These are phyloP conservation scores for Yamadazyma phyllophila DNA, from an alignment of 805 yeast species.

Conservation along the genomic window DNA sequence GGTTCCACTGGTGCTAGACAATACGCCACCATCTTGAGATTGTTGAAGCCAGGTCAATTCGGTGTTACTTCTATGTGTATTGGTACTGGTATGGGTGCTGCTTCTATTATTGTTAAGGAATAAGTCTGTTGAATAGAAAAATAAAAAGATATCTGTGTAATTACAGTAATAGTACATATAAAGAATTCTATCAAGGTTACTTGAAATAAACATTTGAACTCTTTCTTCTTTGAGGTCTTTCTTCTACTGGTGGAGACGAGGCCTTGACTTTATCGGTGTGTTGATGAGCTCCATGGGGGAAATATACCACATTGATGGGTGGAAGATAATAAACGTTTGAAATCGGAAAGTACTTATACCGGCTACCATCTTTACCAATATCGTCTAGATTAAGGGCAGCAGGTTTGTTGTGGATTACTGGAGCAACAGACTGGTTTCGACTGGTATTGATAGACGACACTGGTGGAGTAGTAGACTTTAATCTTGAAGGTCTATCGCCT, in stretches of 20 bases:
- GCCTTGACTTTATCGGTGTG: slow-evolving; percentile 13
- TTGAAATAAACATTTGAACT: slow-evolving; percentile 27
- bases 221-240: slow-evolving; percentile 15
- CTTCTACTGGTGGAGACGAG: slow-evolving; percentile 11
- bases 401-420: slow-evolving; percentile 1
- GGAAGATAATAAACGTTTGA: slow-evolving; percentile 51
- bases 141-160: not conserved
- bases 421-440: slow-evolving; percentile 2
- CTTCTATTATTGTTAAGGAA: slow-evolving; percentile 80
- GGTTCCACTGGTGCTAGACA: slow-evolving; percentile 78
- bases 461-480: slow-evolving; percentile 3
- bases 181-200: not conserved
- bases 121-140: slow-evolving; percentile 26
- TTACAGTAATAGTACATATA: not conserved
- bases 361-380: slow-evolving; percentile 8
- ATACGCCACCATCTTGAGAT: slow-evolving; percentile 81
- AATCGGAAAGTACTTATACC: slow-evolving; percentile 51
- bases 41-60: slow-evolving; percentile 72
- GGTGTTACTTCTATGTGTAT: slow-evolving; percentile 97
- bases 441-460: not conserved
- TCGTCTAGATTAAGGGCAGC: slow-evolving; percentile 5
- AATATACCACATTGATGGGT: slow-evolving; percentile 54
- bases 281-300: slow-evolving; percentile 55
- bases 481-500: not conserved
- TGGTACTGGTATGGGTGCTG: slow-evolving; percentile 99